Evolutionary conservation across 1,284 basidiomycete genomes (phyloP).

Genomic region (Pseudozyma thailandica): DNA sequence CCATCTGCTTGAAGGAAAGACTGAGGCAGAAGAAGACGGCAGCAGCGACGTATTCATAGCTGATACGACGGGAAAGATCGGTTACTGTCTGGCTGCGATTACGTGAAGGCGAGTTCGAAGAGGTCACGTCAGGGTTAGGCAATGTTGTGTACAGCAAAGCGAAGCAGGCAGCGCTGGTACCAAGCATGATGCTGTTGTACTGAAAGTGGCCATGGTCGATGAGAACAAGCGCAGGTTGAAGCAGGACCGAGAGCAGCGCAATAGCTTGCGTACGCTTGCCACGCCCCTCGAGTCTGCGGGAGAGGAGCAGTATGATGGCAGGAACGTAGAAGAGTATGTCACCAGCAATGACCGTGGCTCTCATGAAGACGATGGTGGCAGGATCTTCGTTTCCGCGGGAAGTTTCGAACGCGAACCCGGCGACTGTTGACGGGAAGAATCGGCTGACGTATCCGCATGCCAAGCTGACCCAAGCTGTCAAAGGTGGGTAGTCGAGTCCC

Average conservation of each 20-base stretch:
- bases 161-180: conserved; percentile 58
- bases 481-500: conserved; percentile 83
- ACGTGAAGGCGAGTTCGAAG: background rate
- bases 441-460: conserved; percentile 36
- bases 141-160: conserved; percentile 58
- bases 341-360: conserved; percentile 77
- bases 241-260: conserved; percentile 72
- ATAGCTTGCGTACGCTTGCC: conserved; percentile 61
- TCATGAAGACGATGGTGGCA: conserved; percentile 77
- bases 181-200: conserved; percentile 67
- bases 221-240: conserved; percentile 84
- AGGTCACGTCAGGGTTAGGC: conserved; percentile 55
- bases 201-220: conserved; percentile 94
- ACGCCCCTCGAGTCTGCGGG: conserved; percentile 54
- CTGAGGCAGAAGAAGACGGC: conserved; percentile 84
- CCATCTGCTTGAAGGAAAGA: conserved; percentile 94
- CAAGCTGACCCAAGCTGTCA: conserved; percentile 76
- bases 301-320: conserved; percentile 69
- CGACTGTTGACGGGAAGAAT: conserved; percentile 33
- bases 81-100: conserved; percentile 33
- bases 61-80: conserved; percentile 60
- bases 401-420: conserved; percentile 74
- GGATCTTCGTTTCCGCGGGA: conserved; percentile 81
- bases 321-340: conserved; percentile 82
- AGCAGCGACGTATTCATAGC: conserved; percentile 74